Conservation (phyloP, 176 grass and related monocot genomes). For the Rhipidocladum racemiflorum region DNA sequence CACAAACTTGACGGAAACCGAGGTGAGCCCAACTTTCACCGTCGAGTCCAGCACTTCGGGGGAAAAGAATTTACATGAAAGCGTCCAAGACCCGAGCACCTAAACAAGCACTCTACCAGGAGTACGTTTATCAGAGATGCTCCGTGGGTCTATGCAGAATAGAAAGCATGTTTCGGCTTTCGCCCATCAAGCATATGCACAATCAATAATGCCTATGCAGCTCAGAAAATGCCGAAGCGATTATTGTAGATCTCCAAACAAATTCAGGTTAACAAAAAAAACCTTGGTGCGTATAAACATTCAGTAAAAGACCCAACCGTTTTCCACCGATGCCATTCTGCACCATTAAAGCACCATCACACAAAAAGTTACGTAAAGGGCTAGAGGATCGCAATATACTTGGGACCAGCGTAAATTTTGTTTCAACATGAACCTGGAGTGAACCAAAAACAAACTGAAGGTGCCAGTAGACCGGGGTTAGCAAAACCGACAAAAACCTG, state of each 20-base stretch:
- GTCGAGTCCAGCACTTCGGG: not conserved
- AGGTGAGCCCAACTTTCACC: not conserved
- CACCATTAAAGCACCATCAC: not conserved
- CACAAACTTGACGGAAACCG: not conserved
- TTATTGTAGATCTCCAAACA: not conserved
- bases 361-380: not conserved
- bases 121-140: not conserved
- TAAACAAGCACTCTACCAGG: constrained; percentile 1
- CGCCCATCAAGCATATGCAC: not conserved
- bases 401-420: not conserved
- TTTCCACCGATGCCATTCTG: not conserved
- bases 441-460: not conserved
- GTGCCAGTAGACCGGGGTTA: not conserved
- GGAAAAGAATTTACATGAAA: not conserved
- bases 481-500: too few species aligned
- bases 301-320: not conserved
- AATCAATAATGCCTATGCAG: not conserved
- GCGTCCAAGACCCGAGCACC: not conserved
- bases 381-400: not conserved
- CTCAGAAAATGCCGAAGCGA: not conserved
- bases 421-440: not conserved
- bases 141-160: not conserved
- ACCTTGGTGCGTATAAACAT: not conserved
- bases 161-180: not conserved
- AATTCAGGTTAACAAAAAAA: not conserved